phyloP scores from a whole-genome alignment of 2,329 filamentous ascomycete species.

The Verticillium zaregamsianum region DNA sequence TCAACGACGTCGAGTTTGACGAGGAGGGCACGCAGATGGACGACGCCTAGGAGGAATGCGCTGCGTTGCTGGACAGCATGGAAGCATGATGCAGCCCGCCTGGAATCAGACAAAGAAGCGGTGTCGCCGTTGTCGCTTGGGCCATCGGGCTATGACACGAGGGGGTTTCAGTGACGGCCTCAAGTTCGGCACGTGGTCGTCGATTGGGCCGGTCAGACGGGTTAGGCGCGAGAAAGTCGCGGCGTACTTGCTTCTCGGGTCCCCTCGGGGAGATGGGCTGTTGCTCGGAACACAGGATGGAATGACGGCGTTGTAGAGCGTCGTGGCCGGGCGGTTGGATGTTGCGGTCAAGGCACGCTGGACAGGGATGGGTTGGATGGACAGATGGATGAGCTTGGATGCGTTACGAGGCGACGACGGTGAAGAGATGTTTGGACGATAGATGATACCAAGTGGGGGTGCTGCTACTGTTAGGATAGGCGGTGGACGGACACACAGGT shows the following conservation, averaged over 20 bases:
- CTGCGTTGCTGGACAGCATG: background rate
- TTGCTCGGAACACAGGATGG: background rate
- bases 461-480: no score
- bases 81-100: background rate
- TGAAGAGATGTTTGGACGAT: background rate
- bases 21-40: slow-evolving; percentile 3
- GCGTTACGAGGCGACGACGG: background rate
- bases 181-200: background rate
- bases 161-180: background rate
- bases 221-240: background rate
- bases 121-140: background rate
- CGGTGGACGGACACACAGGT: no score
- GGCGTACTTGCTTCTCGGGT: background rate
- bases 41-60: background rate
- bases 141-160: background rate
- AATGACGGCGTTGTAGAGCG: background rate
- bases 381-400: background rate
- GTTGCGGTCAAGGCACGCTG: background rate
- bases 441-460: background rate
- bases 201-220: background rate
- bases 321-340: background rate
- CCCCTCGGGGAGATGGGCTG: background rate
- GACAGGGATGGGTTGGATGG: background rate
- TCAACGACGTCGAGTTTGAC: slow-evolving; percentile 6
- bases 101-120: background rate